Conservation (phyloP, 257 asterid genomes). For the Solanum chiquidenum region DNA sequence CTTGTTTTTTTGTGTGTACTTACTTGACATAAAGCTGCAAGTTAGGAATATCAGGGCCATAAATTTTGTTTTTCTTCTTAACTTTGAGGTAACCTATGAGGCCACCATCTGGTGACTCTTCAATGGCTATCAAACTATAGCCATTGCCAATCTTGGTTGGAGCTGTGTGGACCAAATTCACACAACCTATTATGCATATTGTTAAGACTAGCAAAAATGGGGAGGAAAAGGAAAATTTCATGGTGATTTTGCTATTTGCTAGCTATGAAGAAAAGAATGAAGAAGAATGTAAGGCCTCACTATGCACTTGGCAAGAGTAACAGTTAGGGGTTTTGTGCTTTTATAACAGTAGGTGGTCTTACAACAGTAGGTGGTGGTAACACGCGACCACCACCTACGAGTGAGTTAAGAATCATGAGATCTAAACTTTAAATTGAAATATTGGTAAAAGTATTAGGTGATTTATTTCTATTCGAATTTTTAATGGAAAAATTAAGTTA, state of each 20-base stretch:
- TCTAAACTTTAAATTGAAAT: accelerated
- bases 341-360: background rate
- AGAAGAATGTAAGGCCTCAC: background rate
- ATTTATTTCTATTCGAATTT: background rate
- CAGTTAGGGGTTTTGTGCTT: background rate
- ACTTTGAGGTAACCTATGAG: constrained; percentile 70
- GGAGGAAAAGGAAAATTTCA: constrained; percentile 10
- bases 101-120: constrained; percentile 63
- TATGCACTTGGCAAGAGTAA: background rate
- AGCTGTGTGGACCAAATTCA: constrained; percentile 11
- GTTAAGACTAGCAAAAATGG: constrained; percentile 11
- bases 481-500: background rate
- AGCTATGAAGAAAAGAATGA: background rate
- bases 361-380: background rate
- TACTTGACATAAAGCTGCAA: constrained; percentile 86
- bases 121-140: constrained; percentile 60
- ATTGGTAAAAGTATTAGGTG: background rate
- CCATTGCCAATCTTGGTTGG: constrained; percentile 67
- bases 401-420: background rate
- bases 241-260: background rate
- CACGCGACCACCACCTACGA: background rate
- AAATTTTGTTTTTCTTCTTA: constrained; percentile 51
- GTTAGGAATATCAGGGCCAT: constrained; percentile 79
- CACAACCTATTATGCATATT: constrained; percentile 4
- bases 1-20: background rate